These are phyloP conservation scores for Citrus medica DNA, from an alignment of 345 rosid genomes.

Conservation along the genomic window DNA sequence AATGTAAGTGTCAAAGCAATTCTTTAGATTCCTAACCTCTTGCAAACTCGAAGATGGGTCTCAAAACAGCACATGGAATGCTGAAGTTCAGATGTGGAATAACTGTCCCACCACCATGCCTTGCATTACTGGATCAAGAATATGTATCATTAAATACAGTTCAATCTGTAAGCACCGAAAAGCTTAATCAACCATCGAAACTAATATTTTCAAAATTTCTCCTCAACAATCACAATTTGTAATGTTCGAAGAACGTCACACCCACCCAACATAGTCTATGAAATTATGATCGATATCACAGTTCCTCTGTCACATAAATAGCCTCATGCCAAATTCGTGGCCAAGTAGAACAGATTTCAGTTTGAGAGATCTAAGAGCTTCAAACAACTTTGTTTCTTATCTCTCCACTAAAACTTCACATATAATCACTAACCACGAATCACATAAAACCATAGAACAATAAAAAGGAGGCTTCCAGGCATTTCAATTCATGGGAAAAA, in stretches of 20 bases:
- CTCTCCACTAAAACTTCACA: neutral
- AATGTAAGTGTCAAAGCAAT: conserved; percentile 4
- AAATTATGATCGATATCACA: neutral
- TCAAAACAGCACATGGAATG: conserved; percentile 82
- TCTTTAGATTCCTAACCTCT: conserved; percentile 45
- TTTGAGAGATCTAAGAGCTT: neutral
- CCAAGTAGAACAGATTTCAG: neutral
- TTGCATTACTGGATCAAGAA: conserved; percentile 67
- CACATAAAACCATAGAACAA: neutral
- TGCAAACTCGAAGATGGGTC: conserved; percentile 72
- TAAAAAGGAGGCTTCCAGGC: neutral
- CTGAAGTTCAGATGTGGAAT: conserved; percentile 94
- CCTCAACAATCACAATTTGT: neutral
- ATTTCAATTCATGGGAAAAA: conserved; percentile 2
- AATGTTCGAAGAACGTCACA: neutral
- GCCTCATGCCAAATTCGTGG: neutral
- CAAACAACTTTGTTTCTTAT: neutral
- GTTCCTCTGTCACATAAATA: neutral
- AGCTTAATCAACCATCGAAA: neutral
- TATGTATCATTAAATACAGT: conserved; percentile 7
- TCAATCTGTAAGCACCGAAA: conserved; percentile 1
- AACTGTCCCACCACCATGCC: conserved; percentile 81
- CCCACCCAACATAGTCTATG: neutral
- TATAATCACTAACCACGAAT: neutral
- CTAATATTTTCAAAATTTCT: neutral